A percentile compares a stretch with the other conserved stretches of the same genome.
These are phyloP conservation scores for Metschnikowia gelsemii DNA, from an alignment of 805 yeast species.

Conservation along the genomic window DNA sequence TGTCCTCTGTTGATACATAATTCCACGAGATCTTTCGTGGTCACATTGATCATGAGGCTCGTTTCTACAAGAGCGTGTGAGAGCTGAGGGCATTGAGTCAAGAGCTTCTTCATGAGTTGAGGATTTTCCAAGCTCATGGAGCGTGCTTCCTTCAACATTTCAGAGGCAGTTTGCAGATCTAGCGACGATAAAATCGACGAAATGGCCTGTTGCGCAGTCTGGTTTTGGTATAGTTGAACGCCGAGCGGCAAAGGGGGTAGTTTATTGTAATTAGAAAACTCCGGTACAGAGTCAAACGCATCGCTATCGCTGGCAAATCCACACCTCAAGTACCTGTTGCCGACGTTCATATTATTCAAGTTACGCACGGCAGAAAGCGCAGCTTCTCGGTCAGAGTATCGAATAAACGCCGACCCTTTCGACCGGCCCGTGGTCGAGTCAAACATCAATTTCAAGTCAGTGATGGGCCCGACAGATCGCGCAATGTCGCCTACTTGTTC, in stretches of 20 bases:
- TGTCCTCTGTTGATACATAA: conserved; percentile 36
- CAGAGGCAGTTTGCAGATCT: conserved; percentile 47
- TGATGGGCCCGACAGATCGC: conserved; percentile 84
- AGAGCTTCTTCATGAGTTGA: conserved; percentile 54
- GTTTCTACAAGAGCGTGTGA: conserved; percentile 80
- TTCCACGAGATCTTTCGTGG: conserved; percentile 38
- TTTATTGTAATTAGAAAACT: conserved; percentile 24
- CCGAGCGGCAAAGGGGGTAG: conserved; percentile 45
- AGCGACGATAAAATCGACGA: conserved; percentile 46
- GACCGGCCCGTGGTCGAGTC: conserved; percentile 89
- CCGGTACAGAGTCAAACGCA: conserved; percentile 19
- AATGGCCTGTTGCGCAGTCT: conserved; percentile 38
- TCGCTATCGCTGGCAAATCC: conserved; percentile 60
- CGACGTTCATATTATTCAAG: conserved; percentile 73
- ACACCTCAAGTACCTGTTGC: conserved; percentile 69
- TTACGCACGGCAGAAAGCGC: conserved; percentile 91
- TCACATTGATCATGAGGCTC: conserved; percentile 38
- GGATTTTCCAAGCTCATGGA: conserved; percentile 45
- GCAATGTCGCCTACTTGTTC: conserved; percentile 89
- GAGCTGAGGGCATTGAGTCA: conserved; percentile 76
- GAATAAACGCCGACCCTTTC: conserved; percentile 86
- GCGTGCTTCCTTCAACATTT: conserved; percentile 41
- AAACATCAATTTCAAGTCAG: conserved; percentile 69
- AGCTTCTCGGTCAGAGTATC: conserved; percentile 77
- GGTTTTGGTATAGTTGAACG: conserved; percentile 40